These are phyloP conservation scores for Syzygium aromaticum DNA, from an alignment of 345 rosid species.

Conservation along the genomic window DNA sequence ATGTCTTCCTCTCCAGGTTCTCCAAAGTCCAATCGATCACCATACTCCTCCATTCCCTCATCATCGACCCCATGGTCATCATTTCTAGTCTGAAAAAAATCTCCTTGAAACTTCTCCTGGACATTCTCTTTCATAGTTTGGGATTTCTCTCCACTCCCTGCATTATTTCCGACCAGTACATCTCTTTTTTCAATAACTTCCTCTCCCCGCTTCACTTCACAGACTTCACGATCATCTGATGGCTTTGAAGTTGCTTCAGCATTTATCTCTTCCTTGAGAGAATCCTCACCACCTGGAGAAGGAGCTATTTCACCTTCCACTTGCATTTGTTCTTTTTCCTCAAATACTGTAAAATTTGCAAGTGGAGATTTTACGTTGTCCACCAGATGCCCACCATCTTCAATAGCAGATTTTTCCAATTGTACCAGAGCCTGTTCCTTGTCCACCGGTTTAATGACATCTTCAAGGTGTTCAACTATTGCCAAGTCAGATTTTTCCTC, in stretches of 20 bases:
- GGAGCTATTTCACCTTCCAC: background rate
- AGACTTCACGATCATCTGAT: background rate
- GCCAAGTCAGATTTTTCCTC: background rate
- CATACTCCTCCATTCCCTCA: constrained; percentile 46
- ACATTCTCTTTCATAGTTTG: constrained; percentile 1
- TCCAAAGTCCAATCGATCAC: constrained; percentile 45
- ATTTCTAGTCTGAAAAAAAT: constrained; percentile 7
- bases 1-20: constrained; percentile 45
- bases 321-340: background rate
- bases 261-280: background rate
- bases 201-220: background rate
- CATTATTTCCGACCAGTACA: constrained; percentile 2
- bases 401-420: constrained; percentile 6
- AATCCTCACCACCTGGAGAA: background rate
- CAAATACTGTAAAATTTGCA: constrained; percentile 8
- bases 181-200: background rate
- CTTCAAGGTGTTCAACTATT: background rate
- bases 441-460: constrained; percentile 3
- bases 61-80: constrained; percentile 24
- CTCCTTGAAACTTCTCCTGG: constrained; percentile 11
- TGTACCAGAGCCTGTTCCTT: background rate
- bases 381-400: constrained; percentile 1
- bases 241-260: background rate
- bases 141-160: constrained; percentile 3
- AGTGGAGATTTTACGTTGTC: constrained; percentile 3